Percentiles rank a stretch among this genome's conserved stretches.
phyloP scores from a whole-genome alignment of 352 stramenopile species.

The Pythium dissotocum region DNA sequence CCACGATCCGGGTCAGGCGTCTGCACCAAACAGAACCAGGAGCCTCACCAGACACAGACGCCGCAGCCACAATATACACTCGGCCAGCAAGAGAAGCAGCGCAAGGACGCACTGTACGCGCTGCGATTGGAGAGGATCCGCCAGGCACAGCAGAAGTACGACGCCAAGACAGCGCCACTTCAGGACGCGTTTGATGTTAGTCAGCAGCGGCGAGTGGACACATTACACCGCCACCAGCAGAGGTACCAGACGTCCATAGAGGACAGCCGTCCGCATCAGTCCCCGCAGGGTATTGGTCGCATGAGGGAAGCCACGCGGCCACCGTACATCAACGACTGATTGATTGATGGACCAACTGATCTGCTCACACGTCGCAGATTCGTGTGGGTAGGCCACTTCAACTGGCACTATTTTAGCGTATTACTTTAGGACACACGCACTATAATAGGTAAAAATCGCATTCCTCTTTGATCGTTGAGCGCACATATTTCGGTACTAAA shows the following conservation, averaged over 20 bases:
- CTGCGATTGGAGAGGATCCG: conserved; percentile 46
- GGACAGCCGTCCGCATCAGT: conserved; percentile 24
- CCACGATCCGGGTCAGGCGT: neutral
- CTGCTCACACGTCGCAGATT: conserved; percentile 12
- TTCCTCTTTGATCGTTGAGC: too few relatives aligned
- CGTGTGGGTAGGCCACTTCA: neutral
- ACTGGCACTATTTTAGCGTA: neutral
- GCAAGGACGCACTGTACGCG: conserved; percentile 33
- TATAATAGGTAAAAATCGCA: too few relatives aligned
- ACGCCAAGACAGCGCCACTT: conserved; percentile 28
- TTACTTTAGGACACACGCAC: neutral
- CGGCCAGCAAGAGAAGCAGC: conserved; percentile 55
- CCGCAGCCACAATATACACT: conserved; percentile 27
- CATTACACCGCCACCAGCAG: conserved; percentile 42
- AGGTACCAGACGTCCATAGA: conserved; percentile 43
- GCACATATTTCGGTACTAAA: neutral
- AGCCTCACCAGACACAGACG: neutral
- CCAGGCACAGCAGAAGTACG: conserved; percentile 39
- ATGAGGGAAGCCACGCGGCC: conserved; percentile 6
- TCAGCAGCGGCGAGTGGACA: conserved; percentile 42
- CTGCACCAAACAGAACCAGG: neutral
- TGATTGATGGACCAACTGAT: neutral
- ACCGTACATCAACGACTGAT: conserved; percentile 13
- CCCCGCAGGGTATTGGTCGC: neutral
- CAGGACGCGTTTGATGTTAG: conserved; percentile 29